Percentiles rank a stretch among this genome's conserved stretches.
These are phyloP conservation scores for Phytopythium chamaehyphon DNA, from an alignment of 352 stramenopile genomes.

Conservation along the genomic window DNA sequence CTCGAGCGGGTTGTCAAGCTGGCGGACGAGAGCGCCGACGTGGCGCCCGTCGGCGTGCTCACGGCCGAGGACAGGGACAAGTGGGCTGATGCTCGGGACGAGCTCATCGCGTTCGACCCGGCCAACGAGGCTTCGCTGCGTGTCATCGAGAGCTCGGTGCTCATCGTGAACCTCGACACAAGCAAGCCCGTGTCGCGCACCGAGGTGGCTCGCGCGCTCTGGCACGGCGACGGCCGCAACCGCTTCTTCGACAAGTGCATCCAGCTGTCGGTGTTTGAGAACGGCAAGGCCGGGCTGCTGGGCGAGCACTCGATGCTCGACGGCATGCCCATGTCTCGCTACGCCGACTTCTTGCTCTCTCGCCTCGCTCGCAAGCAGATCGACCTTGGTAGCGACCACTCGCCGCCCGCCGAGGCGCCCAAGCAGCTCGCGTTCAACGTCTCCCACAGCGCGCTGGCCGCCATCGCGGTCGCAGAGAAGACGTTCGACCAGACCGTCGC, in stretches of 20 bases:
- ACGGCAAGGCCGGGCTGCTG: slow-evolving; percentile 93
- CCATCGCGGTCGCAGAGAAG: slow-evolving; percentile 49
- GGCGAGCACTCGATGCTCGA: slow-evolving; percentile 94
- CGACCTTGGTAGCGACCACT: slow-evolving; percentile 29
- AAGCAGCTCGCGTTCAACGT: slow-evolving; percentile 54
- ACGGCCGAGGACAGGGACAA: slow-evolving; percentile 64
- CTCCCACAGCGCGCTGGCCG: slow-evolving; percentile 33
- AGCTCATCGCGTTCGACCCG: slow-evolving; percentile 42
- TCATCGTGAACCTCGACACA: slow-evolving; percentile 71
- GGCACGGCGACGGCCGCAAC: slow-evolving; percentile 89
- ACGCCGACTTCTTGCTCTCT: slow-evolving; percentile 57
- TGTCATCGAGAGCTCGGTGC: slow-evolving; percentile 61
- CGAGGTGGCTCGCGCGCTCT: slow-evolving; percentile 60
- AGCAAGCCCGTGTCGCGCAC: slow-evolving; percentile 52
- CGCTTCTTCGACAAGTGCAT: slow-evolving; percentile 98
- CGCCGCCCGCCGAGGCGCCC: slow-evolving; percentile 24
- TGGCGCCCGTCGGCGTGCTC: slow-evolving; percentile 61
- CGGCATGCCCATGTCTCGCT: slow-evolving; percentile 77
- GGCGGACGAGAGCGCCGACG: slow-evolving; percentile 37
- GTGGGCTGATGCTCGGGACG: slow-evolving; percentile 76
- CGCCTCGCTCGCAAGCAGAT: slow-evolving; percentile 48
- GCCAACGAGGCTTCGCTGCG: slow-evolving; percentile 57
- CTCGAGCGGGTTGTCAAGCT: slow-evolving; percentile 45
- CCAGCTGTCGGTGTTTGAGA: slow-evolving; percentile 94
- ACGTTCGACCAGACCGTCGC: slow-evolving; percentile 67